Percentiles rank a stretch among this genome's conserved stretches.
Conservation (phyloP, 768 basidiomycete species). For the Myochromella boudieri region DNA sequence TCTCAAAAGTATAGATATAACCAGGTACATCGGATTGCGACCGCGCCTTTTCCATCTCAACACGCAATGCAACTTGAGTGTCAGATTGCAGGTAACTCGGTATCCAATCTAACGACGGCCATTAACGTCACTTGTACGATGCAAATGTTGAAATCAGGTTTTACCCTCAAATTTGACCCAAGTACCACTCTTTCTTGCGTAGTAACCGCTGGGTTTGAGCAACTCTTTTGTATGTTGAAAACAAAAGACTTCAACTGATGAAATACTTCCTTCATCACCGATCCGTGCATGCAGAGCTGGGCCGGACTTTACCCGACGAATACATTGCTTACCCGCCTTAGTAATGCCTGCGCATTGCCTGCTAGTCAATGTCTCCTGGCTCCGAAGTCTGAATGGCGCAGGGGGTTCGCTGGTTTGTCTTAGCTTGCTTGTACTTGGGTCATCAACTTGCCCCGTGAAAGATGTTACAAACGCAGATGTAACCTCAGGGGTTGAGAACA, state of each 20-base stretch:
- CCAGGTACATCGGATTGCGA: conserved; percentile 64
- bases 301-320: conserved; percentile 52
- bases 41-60: conserved; percentile 47
- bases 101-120: conserved; percentile 60
- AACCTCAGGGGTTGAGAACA: conserved; percentile 13
- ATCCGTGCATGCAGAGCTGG: conserved; percentile 23
- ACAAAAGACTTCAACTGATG: conserved; percentile 52
- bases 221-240: conserved; percentile 62
- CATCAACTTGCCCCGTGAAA: conserved; percentile 18
- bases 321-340: conserved; percentile 63
- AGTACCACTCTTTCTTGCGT: conserved; percentile 45
- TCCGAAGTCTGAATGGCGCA: conserved; percentile 18
- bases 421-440: conserved; percentile 12
- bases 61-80: conserved; percentile 54
- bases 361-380: conserved; percentile 18
- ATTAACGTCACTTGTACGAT: conserved; percentile 12
- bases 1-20: conserved; percentile 83
- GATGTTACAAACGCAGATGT: conserved; percentile 19
- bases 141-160: conserved; percentile 8
- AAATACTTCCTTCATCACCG: conserved; percentile 27
- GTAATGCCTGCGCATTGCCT: conserved; percentile 70
- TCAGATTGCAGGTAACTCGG: conserved; percentile 59
- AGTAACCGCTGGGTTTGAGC: conserved; percentile 54
- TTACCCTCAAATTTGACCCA: conserved; percentile 63
- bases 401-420: conserved; percentile 22